These are phyloP conservation scores for Cydonia oblonga DNA, from an alignment of 331 rosid genomes.

Conservation along the genomic window DNA sequence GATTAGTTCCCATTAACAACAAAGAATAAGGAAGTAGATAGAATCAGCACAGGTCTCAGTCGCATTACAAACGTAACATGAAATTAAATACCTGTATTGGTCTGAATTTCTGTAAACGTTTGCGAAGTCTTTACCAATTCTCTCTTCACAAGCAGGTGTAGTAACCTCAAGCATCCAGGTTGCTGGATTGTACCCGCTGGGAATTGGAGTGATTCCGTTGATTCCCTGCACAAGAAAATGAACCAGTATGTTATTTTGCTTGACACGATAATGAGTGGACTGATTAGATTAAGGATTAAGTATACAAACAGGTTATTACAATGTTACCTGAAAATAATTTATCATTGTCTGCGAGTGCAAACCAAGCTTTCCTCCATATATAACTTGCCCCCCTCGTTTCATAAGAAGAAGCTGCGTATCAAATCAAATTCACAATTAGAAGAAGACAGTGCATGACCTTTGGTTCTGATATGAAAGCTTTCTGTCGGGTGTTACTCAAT, in stretches of 20 bases:
- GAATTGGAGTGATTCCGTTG: slow-evolving; percentile 38
- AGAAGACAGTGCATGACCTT: not conserved
- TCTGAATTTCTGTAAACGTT: slow-evolving; percentile 33
- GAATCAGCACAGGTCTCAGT: not conserved
- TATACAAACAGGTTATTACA: not conserved
- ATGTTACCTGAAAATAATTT: slow-evolving; percentile 42
- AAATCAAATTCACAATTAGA: slow-evolving; percentile 12
- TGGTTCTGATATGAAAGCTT: not conserved
- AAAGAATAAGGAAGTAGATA: not conserved
- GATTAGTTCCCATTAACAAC: not conserved
- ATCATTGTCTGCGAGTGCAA: slow-evolving; percentile 53
- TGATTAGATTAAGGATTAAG: not conserved
- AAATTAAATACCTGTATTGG: slow-evolving; percentile 41
- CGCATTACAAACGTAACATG: not conserved
- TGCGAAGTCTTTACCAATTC: slow-evolving; percentile 47
- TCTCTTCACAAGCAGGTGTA: slow-evolving; percentile 59
- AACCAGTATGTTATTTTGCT: not conserved
- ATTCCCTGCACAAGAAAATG: slow-evolving; percentile 36
- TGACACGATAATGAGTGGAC: not conserved
- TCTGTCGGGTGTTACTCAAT: not conserved
- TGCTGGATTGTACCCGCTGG: slow-evolving; percentile 71
- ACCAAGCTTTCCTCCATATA: slow-evolving; percentile 82
- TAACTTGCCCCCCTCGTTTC: slow-evolving; percentile 79
- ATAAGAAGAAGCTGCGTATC: slow-evolving; percentile 64
- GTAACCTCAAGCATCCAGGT: slow-evolving; percentile 94